Evolutionary conservation across 176 grass and related monocot genomes (phyloP).

Genomic region (Neostapfia colusana): DNA sequence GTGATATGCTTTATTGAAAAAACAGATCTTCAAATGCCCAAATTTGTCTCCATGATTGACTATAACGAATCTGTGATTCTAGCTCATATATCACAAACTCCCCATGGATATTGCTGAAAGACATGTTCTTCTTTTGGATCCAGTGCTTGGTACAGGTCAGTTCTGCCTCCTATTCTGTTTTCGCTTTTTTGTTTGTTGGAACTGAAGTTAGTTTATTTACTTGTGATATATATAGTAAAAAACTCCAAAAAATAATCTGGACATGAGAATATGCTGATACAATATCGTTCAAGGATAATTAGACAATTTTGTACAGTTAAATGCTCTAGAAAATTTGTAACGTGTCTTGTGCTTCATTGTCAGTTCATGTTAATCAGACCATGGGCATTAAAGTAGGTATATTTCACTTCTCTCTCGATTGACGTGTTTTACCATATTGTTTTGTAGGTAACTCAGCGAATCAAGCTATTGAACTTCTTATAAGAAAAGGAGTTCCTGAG

Average conservation of each 20-base stretch:
- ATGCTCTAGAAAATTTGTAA: neutral
- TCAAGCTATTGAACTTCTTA: conserved; percentile 96
- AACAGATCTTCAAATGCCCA: neutral
- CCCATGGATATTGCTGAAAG: conserved; percentile 96
- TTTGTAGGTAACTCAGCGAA: conserved; percentile 80
- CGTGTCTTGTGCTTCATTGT: neutral
- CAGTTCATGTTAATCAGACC: neutral
- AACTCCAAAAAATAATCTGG: neutral
- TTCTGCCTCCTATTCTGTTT: conserved; percentile 14
- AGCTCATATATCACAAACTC: conserved; percentile 95
- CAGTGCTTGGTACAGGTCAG: conserved; percentile 94
- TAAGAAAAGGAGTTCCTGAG: conserved; percentile 93
- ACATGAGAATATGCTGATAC: conserved; percentile 8
- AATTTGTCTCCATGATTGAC: conserved; percentile 1
- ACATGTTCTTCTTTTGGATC: conserved; percentile 97
- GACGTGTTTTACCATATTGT: neutral
- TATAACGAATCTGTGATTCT: conserved; percentile 16
- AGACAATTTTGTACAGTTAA: neutral
- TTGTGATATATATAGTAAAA: neutral
- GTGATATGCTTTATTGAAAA: conserved; percentile 13
- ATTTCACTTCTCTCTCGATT: neutral
- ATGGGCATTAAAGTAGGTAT: neutral
- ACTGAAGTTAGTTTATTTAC: conserved; percentile 16
- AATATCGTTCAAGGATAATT: conserved; percentile 15
- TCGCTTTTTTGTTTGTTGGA: conserved; percentile 15